These are phyloP conservation scores for Entophlyctis helioformis DNA, from an alignment of 192 early-diverging fungal species.

Conservation along the genomic window DNA sequence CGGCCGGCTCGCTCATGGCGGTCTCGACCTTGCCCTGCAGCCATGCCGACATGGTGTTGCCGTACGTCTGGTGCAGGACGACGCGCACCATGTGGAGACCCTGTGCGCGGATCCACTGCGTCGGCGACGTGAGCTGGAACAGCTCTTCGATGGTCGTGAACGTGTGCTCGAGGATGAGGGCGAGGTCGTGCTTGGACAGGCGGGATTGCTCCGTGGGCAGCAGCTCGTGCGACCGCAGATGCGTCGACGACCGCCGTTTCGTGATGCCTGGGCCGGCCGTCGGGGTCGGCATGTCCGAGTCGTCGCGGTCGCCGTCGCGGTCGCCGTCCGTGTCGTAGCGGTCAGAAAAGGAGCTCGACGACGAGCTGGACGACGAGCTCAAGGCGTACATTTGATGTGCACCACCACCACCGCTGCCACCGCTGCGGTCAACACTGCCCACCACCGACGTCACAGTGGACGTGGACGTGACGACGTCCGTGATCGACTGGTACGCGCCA, in stretches of 20 bases:
- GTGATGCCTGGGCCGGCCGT: not conserved
- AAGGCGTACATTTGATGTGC: not conserved
- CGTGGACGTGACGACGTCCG: no score
- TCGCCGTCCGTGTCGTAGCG: not conserved
- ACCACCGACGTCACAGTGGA: no score
- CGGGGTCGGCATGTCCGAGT: not conserved
- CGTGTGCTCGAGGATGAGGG: conserved; percentile 25
- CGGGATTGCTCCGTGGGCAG: not conserved
- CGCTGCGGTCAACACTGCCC: no score
- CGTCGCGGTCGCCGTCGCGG: not conserved
- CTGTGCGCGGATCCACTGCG: conserved; percentile 32
- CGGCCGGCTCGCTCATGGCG: conserved; percentile 1
- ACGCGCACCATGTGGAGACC: conserved; percentile 26
- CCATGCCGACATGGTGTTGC: conserved; percentile 8
- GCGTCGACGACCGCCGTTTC: not conserved
- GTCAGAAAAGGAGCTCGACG: not conserved
- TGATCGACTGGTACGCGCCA: no score
- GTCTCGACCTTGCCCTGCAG: conserved; percentile 11
- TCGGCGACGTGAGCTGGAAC: conserved; percentile 20
- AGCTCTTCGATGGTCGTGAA: conserved; percentile 35
- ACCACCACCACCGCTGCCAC: no score
- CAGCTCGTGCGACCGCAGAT: not conserved
- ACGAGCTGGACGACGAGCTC: not conserved
- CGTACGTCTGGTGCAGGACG: conserved; percentile 25
- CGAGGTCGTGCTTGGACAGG: conserved; percentile 17